phyloP scores from a whole-genome alignment of 2,329 filamentous ascomycete genomes.

The Fusarium pininemorale region DNA sequence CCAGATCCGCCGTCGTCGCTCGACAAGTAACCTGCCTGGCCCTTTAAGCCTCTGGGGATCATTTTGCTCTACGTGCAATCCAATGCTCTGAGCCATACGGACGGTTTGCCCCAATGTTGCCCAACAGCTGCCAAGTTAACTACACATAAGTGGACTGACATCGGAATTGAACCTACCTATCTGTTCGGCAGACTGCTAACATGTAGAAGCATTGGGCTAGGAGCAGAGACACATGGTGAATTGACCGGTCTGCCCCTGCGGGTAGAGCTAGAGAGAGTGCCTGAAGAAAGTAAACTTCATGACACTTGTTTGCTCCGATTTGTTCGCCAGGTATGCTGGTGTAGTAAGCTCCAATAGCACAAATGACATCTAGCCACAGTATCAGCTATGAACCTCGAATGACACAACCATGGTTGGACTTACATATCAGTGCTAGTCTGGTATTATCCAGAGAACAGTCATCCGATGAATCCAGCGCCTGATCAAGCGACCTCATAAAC shows the following conservation, averaged over 20 bases:
- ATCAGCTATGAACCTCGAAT: background rate
- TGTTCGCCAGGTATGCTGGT: background rate
- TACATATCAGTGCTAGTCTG: background rate
- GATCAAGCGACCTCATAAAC: background rate
- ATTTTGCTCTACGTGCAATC: background rate
- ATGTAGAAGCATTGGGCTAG: background rate
- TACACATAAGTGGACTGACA: rapidly evolving
- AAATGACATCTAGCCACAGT: background rate
- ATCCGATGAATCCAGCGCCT: background rate
- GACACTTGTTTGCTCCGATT: background rate
- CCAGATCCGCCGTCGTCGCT: background rate
- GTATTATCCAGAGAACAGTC: background rate
- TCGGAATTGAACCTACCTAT: background rate
- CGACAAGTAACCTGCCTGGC: rapidly evolving
- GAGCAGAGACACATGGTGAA: background rate
- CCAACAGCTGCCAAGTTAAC: background rate
- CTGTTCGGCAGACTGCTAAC: background rate
- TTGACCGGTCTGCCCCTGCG: background rate
- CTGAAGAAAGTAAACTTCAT: background rate
- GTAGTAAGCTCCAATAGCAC: background rate
- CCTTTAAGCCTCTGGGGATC: background rate
- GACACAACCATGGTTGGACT: background rate
- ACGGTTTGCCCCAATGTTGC: background rate
- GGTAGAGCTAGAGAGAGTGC: background rate
- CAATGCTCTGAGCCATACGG: background rate